These are phyloP conservation scores for Candida golubevii DNA, from an alignment of 805 yeast species.

Conservation along the genomic window DNA sequence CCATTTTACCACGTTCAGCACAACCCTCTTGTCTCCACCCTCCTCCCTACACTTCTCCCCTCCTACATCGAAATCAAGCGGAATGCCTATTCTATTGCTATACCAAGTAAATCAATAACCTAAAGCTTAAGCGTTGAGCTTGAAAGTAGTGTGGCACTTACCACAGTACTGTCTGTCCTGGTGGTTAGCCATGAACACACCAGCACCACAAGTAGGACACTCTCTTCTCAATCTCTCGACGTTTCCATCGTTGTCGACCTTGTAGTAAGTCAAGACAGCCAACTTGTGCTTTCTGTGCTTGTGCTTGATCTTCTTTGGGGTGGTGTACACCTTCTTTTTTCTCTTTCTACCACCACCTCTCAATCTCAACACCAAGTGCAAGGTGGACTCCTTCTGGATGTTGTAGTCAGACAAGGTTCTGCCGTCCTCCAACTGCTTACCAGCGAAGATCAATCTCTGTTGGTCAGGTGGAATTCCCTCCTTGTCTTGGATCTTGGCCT, in stretches of 20 bases:
- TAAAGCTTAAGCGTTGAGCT: slow-evolving; percentile 27
- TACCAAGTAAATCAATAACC: slow-evolving; percentile 9
- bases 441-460: slow-evolving; percentile 99
- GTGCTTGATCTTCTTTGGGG: slow-evolving; percentile 99
- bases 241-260: slow-evolving; percentile 97
- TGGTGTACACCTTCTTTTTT: slow-evolving; percentile 99
- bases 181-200: slow-evolving; percentile 99
- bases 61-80: not conserved
- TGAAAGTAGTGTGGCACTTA: slow-evolving; percentile 96
- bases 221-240: slow-evolving; percentile 98
- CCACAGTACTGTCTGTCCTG: slow-evolving; percentile 99
- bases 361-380: slow-evolving; percentile 93
- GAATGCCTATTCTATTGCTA: slow-evolving; percentile 3
- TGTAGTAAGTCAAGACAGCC: slow-evolving; percentile 99
- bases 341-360: slow-evolving; percentile 95
- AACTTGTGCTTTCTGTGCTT: slow-evolving; percentile 99
- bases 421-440: slow-evolving; percentile 99
- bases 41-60: too few relatives aligned
- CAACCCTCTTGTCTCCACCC: too few relatives aligned
- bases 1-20: too few relatives aligned
- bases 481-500: slow-evolving; percentile 98
- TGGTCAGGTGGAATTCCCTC: slow-evolving; percentile 99
- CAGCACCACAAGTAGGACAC: slow-evolving; percentile 96
- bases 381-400: slow-evolving; percentile 99
- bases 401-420: slow-evolving; percentile 99